Conservation (phyloP, 2,329 filamentous ascomycete species). For the Aspergillus neoniger region DNA sequence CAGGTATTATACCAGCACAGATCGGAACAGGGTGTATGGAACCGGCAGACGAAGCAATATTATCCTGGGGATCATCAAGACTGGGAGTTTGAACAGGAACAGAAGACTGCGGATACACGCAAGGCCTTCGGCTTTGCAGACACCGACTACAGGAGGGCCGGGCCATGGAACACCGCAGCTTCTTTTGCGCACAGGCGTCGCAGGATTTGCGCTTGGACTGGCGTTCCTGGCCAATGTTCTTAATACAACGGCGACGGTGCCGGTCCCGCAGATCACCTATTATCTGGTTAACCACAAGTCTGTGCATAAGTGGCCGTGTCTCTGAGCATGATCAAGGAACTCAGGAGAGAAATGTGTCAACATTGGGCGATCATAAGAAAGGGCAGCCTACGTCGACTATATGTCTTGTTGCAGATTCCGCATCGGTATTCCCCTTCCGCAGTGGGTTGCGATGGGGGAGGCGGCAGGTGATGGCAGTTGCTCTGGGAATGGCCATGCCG, state of each 20-base stretch:
- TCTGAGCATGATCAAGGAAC: not conserved
- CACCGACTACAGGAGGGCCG: slow-evolving; percentile 22
- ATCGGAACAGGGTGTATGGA: not conserved
- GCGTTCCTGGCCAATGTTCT: slow-evolving; percentile 19
- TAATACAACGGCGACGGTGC: slow-evolving; percentile 24
- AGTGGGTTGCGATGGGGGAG: slow-evolving; percentile 24
- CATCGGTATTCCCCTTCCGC: slow-evolving; percentile 16
- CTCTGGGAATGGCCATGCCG: not conserved
- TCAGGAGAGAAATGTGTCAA: not conserved
- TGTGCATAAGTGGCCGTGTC: not conserved
- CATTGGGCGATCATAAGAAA: not conserved
- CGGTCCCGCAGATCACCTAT: slow-evolving; percentile 24
- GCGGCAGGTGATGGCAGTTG: slow-evolving; percentile 5
- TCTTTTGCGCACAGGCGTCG: slow-evolving; percentile 23
- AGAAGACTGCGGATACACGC: slow-evolving; percentile 17
- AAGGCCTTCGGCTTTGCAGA: slow-evolving; percentile 14
- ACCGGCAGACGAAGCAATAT: not conserved
- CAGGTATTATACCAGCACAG: not conserved
- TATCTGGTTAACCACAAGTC: slow-evolving; percentile 1
- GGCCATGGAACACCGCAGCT: slow-evolving; percentile 23
- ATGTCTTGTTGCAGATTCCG: slow-evolving; percentile 22
- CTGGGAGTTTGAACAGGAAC: slow-evolving; percentile 7
- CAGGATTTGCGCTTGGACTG: slow-evolving; percentile 24
- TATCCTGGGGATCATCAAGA: not conserved
- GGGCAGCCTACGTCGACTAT: slow-evolving; percentile 18